phyloP scores from a whole-genome alignment of 495 filamentous ascomycete species.

The Pseudotulostoma volvatum region DNA sequence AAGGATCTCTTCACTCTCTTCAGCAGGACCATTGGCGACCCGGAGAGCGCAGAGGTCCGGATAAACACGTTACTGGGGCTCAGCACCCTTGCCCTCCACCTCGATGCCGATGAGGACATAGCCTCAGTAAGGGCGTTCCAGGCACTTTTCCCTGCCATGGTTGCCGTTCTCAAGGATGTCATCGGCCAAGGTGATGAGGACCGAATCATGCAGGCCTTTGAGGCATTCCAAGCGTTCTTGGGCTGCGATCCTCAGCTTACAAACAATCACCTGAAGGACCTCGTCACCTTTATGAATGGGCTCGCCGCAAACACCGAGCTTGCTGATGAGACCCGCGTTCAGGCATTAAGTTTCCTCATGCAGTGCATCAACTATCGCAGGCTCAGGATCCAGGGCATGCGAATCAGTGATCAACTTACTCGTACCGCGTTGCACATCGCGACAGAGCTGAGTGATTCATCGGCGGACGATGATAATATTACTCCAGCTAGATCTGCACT shows the following conservation, averaged over 20 bases:
- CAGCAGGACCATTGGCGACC: slow-evolving; percentile 72
- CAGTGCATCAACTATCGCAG: slow-evolving; percentile 82
- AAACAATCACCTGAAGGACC: slow-evolving; percentile 70
- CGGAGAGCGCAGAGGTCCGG: slow-evolving; percentile 77
- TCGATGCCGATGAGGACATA: slow-evolving; percentile 71
- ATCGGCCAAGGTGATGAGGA: slow-evolving; percentile 71
- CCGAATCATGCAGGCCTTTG: slow-evolving; percentile 72
- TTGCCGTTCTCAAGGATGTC: slow-evolving; percentile 68
- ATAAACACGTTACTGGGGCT: slow-evolving; percentile 92
- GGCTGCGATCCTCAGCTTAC: slow-evolving; percentile 77
- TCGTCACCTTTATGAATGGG: slow-evolving; percentile 88
- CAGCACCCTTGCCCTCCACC: slow-evolving; percentile 69
- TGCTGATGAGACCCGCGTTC: slow-evolving; percentile 70
- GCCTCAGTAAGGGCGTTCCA: slow-evolving; percentile 57
- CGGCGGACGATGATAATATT: slow-evolving; percentile 65
- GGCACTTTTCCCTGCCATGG: slow-evolving; percentile 70
- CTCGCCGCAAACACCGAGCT: slow-evolving; percentile 55
- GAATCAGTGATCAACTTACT: slow-evolving; percentile 71
- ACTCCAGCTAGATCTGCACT: slow-evolving; percentile 80
- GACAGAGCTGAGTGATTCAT: slow-evolving; percentile 63
- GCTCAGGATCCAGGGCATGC: slow-evolving; percentile 82
- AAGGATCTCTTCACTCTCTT: slow-evolving; percentile 69
- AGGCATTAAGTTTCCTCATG: slow-evolving; percentile 86
- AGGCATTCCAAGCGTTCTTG: slow-evolving; percentile 92
- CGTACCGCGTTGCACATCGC: slow-evolving; percentile 71